Evolutionary conservation across 805 yeast genomes (phyloP).

Genomic region (Saturnispora gosingensis): DNA sequence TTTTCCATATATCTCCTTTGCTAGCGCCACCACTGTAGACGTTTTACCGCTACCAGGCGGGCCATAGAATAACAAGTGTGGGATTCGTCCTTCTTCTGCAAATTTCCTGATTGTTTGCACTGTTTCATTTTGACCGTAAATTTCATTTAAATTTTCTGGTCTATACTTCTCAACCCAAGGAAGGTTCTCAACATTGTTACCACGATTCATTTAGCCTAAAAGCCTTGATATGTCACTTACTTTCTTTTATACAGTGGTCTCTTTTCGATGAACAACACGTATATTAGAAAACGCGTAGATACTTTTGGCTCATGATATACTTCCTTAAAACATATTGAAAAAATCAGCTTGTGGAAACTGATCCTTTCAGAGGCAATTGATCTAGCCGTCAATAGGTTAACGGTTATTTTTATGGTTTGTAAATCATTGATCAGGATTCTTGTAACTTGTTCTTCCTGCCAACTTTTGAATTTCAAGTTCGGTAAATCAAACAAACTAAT

Average conservation of each 20-base stretch:
- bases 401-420: too few species aligned
- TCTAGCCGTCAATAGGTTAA: too few species aligned
- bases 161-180: slow-evolving; percentile 96
- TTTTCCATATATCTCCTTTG: slow-evolving; percentile 76
- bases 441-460: too few species aligned
- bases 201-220: neutral
- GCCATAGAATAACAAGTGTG: slow-evolving; percentile 89
- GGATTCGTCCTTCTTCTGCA: slow-evolving; percentile 72
- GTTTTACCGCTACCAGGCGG: slow-evolving; percentile 95
- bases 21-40: slow-evolving; percentile 79
- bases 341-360: too few species aligned
- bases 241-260: neutral
- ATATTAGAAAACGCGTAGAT: neutral
- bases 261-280: neutral
- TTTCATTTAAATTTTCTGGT: slow-evolving; percentile 75
- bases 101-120: slow-evolving; percentile 79
- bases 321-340: too few species aligned
- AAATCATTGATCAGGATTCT: too few species aligned
- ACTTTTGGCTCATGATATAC: neutral
- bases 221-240: neutral
- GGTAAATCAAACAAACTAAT: too few species aligned
- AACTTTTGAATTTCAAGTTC: too few species aligned
- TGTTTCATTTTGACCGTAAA: slow-evolving; percentile 84
- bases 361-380: too few species aligned
- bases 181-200: slow-evolving; percentile 35